phyloP scores from a whole-genome alignment of 208 protist species.

The Perkinsela sp. region DNA sequence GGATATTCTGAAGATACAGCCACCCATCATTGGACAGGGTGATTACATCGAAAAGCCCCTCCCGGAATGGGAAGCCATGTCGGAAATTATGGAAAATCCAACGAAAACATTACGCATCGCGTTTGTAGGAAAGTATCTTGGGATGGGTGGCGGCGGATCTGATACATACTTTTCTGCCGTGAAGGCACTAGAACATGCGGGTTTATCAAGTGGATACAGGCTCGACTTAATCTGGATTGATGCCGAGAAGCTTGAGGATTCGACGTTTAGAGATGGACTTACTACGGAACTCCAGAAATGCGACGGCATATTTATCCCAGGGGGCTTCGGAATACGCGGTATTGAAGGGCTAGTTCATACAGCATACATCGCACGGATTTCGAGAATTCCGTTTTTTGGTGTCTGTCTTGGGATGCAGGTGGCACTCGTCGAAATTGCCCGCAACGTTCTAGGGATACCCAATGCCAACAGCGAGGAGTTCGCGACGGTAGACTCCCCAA shows the following conservation, averaged over 20 bases:
- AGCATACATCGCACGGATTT: constrained; percentile 66
- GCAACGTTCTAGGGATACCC: constrained; percentile 62
- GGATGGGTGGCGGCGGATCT: constrained; percentile 16
- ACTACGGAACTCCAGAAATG: constrained; percentile 27
- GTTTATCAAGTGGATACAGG: constrained; percentile 55
- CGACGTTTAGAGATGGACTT: constrained; percentile 14
- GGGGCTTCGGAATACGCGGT: constrained; percentile 89
- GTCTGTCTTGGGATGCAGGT: constrained; percentile 98
- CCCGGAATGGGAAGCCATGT: constrained; percentile 34
- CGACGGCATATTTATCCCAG: constrained; percentile 89
- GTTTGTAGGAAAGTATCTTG: constrained; percentile 92
- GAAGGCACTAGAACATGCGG: constrained; percentile 83
- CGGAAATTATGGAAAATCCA: constrained; percentile 35
- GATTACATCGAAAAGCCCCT: constrained; percentile 12
- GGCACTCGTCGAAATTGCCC: constrained; percentile 71
- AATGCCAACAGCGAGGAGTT: constrained; percentile 84
- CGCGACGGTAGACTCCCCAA: constrained; percentile 13
- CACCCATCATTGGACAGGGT: constrained; percentile 7
- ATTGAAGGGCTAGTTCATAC: constrained; percentile 84
- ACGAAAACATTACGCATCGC: constrained; percentile 66
- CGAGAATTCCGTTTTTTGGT: constrained; percentile 85
- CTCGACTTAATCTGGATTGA: constrained; percentile 79
- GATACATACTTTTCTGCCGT: constrained; percentile 93
- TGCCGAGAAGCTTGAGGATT: constrained; percentile 35
- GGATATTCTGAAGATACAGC: constrained; percentile 30